Conservation (phyloP, 2,329 filamentous ascomycete genomes). For the Aschersonia sp. region DNA sequence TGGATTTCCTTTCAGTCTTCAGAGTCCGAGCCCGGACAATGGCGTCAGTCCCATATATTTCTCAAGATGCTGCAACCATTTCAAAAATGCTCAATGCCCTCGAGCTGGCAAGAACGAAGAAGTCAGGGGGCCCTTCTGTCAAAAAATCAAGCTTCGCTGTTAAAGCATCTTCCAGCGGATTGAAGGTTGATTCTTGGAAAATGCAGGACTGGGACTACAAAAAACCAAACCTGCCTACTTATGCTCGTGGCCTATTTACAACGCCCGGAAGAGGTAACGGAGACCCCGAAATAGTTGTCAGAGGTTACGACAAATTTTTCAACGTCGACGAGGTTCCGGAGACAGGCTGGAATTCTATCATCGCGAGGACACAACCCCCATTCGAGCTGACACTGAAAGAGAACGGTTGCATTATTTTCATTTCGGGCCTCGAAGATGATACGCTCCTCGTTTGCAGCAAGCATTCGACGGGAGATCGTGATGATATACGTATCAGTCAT, state of each 20-base stretch:
- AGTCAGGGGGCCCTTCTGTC: slow-evolving; percentile 51
- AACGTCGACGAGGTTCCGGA: slow-evolving; percentile 71
- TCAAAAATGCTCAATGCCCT: slow-evolving; percentile 50
- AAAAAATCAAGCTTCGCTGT: slow-evolving; percentile 72
- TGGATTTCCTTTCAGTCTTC: not conserved
- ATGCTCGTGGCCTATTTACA: slow-evolving; percentile 92
- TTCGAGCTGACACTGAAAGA: slow-evolving; percentile 97
- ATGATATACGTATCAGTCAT: slow-evolving; percentile 62
- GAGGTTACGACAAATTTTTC: slow-evolving; percentile 99
- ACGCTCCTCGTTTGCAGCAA: slow-evolving; percentile 96
- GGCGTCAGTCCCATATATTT: slow-evolving; percentile 38
- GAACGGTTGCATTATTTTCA: slow-evolving; percentile 99
- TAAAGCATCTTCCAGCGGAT: slow-evolving; percentile 42
- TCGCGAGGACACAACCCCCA: slow-evolving; percentile 62
- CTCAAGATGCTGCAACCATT: slow-evolving; percentile 58
- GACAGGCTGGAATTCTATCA: slow-evolving; percentile 73
- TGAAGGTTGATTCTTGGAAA: slow-evolving; percentile 78
- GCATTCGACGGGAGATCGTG: slow-evolving; percentile 78
- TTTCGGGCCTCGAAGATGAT: slow-evolving; percentile 79
- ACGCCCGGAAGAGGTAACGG: slow-evolving; percentile 46
- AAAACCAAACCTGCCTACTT: slow-evolving; percentile 68
- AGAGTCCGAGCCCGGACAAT: slow-evolving; percentile 7
- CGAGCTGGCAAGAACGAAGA: slow-evolving; percentile 39
- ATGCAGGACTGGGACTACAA: slow-evolving; percentile 97
- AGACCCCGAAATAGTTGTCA: slow-evolving; percentile 62